These are phyloP conservation scores for Ophiostoma sp. DNA, from an alignment of 2,329 filamentous ascomycete genomes.

Conservation along the genomic window DNA sequence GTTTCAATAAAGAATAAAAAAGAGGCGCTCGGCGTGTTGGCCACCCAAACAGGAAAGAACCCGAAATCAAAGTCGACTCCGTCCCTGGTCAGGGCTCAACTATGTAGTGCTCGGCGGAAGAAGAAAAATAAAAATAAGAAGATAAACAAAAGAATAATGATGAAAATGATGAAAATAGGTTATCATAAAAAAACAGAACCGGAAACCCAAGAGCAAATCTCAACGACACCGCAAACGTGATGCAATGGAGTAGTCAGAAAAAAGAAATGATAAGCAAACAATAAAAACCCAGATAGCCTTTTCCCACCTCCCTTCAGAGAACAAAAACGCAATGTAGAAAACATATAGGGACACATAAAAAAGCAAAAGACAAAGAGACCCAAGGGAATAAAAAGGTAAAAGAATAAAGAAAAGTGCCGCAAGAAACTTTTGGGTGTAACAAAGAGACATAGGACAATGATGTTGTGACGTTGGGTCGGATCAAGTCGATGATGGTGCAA, in stretches of 20 bases:
- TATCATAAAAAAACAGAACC: slow-evolving; percentile 14
- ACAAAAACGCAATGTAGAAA: background rate
- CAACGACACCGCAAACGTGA: slow-evolving; percentile 18
- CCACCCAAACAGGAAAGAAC: background rate
- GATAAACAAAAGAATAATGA: slow-evolving; percentile 26
- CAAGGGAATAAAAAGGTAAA: background rate
- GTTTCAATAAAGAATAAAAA: background rate
- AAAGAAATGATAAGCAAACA: background rate
- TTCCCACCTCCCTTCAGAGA: slow-evolving; percentile 18
- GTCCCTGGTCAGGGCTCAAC: background rate
- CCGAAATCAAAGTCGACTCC: background rate
- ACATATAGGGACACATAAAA: slow-evolving; percentile 15
- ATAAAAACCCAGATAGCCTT: slow-evolving; percentile 11
- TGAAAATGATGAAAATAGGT: background rate
- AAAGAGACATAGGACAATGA: background rate
- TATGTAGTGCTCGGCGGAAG: background rate
- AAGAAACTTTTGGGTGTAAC: slow-evolving; percentile 18
- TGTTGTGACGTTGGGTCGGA: background rate
- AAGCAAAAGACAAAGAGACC: background rate
- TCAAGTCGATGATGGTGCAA: background rate
- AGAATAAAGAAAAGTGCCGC: background rate
- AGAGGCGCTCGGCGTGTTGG: slow-evolving; percentile 4
- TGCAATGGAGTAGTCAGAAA: slow-evolving; percentile 17
- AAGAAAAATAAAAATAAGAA: background rate
- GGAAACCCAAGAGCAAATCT: slow-evolving; percentile 11